Conservation (phyloP, 2,329 filamentous ascomycete genomes). For the Daldinia sp. region DNA sequence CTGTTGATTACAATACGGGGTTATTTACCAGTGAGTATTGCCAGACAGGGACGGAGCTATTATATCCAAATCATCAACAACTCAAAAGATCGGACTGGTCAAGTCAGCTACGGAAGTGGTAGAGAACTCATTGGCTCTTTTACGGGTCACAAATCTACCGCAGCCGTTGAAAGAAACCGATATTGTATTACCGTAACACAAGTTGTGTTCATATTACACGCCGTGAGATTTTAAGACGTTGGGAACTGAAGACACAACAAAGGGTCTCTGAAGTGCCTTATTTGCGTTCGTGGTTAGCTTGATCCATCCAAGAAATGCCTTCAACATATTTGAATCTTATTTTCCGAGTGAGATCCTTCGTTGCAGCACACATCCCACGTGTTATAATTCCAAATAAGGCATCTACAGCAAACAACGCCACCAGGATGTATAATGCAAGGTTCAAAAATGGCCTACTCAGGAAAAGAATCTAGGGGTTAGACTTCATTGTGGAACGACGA, state of each 20-base stretch:
- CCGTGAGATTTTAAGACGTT: not conserved
- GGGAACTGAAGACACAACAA: not conserved
- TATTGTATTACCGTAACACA: not conserved
- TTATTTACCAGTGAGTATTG: not conserved
- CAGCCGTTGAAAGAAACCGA: not conserved
- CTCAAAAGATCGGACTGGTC: not conserved
- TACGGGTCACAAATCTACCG: not conserved
- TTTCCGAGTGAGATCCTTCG: not conserved
- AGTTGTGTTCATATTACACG: not conserved
- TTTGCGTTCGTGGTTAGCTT: not conserved
- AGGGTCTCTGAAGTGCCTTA: not conserved
- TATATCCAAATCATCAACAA: not conserved
- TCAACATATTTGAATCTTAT: too few relatives aligned
- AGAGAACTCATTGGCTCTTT: not conserved
- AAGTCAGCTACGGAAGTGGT: not conserved
- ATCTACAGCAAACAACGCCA: not conserved
- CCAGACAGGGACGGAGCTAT: not conserved
- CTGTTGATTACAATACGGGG: not conserved
- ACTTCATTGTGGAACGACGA: not conserved
- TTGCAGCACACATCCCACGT: not conserved
- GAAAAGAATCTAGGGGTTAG: too few relatives aligned
- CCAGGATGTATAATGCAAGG: not conserved
- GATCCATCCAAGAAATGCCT: too few relatives aligned
- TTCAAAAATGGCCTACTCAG: not conserved
- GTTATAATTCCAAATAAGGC: not conserved